phyloP scores from a whole-genome alignment of 2,329 filamentous ascomycete species.

The Amylocarpus encephaloides region DNA sequence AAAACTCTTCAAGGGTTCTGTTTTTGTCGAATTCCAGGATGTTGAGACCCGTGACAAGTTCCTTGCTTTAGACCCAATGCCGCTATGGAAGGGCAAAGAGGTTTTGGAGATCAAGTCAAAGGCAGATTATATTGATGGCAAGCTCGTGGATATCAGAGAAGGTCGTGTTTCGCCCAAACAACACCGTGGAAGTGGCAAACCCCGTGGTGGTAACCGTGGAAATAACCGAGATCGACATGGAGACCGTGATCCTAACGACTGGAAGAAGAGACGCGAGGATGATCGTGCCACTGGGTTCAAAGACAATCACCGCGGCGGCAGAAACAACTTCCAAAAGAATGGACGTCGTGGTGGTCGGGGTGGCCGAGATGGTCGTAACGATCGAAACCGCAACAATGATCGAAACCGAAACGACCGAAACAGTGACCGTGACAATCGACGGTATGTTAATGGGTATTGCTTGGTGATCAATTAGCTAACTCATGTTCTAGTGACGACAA shows the following conservation, averaged over 20 bases:
- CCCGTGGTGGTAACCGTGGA: neutral
- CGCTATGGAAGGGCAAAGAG: slow-evolving; percentile 69
- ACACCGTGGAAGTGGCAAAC: slow-evolving; percentile 2
- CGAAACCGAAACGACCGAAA: slow-evolving; percentile 34
- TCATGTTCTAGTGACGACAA: slow-evolving; percentile 7
- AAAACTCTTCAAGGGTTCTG: slow-evolving; percentile 84
- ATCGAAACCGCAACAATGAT: slow-evolving; percentile 31
- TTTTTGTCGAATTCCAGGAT: slow-evolving; percentile 85
- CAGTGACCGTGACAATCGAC: slow-evolving; percentile 31
- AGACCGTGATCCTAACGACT: slow-evolving; percentile 48
- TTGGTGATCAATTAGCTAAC: slow-evolving; percentile 10
- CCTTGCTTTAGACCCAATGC: slow-evolving; percentile 70
- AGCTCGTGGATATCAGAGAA: slow-evolving; percentile 63
- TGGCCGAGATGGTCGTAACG: slow-evolving; percentile 33
- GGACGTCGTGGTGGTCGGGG: slow-evolving; percentile 38
- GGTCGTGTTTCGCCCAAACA: slow-evolving; percentile 59
- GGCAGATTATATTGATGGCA: slow-evolving; percentile 76
- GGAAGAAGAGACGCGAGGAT: slow-evolving; percentile 57
- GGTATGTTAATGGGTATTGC: slow-evolving; percentile 14
- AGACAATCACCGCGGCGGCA: slow-evolving; percentile 25
- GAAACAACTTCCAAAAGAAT: slow-evolving; percentile 29
- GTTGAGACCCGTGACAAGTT: slow-evolving; percentile 78
- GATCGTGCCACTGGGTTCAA: slow-evolving; percentile 56
- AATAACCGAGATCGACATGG: slow-evolving; percentile 10
- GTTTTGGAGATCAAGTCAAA: slow-evolving; percentile 82